Evolutionary conservation across 148 eudicot species (phyloP), one percentile per base, ranked within the genome.

Genomic region (Cornus kousa): DNA sequence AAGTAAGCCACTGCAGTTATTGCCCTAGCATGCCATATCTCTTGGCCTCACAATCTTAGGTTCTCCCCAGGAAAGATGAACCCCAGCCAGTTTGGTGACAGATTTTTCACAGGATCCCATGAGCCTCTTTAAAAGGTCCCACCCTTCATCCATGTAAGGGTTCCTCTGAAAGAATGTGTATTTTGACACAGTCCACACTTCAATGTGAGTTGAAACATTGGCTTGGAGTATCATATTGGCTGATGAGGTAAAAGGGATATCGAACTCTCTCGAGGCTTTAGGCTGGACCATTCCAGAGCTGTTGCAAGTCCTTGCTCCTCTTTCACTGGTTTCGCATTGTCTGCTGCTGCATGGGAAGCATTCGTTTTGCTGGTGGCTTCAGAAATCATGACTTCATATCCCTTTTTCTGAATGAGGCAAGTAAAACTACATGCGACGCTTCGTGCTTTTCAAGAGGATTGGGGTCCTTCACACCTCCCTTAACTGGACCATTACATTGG

Each of bases 21-120:
- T 48, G 71, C 60, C 69, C 19, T 60, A 23, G 67, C 65, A 59
- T 50, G 59, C 43, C 68, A 57, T 78, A 76, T 57, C 68, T 83
- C 28, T 40, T n/a, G 66, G 67, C 78, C 39, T 77, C 48, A 48
- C 40, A 17, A 65, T 73, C 66, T 28, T 32, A 6, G 35, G 33
- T 66, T 72, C 43, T 68, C 31, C 74, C 46, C 23, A 32, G 12
- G 19, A 46, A 66, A 46, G 70, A 77, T 74, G 69, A 74, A 62
- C 13, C 23, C 8, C 12, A 1, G 24, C 79, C 59, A 11, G 43
- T 68, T 20, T 77, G 35, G 66, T 5, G n/a, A n/a, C 50, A 32
- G 17, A 48, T 32, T 31, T 68, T 5, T 7, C 22, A 8, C 12
- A 6, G 73, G 73, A 77, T 68, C 16, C 12, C 17, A 32, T 11